Evolutionary conservation across 805 yeast genomes (phyloP).

Genomic region (Nakazawaea ishiwadae): DNA sequence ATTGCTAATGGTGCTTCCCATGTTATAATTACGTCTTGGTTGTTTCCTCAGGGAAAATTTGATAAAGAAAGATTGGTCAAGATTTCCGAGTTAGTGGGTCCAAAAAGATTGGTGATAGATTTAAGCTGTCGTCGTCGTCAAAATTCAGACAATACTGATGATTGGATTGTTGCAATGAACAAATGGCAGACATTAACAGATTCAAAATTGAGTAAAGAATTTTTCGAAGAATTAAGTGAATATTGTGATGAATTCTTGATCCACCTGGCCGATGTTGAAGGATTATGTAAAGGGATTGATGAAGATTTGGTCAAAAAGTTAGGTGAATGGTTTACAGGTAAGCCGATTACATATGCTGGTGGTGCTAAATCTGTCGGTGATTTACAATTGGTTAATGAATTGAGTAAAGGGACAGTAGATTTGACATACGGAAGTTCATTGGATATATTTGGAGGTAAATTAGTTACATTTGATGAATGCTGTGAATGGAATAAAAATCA

Average conservation of each 20-base stretch:
- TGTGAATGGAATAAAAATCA: conserved; percentile 63
- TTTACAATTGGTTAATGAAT: conserved; percentile 53
- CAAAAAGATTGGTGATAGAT: conserved; percentile 72
- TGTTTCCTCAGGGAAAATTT: conserved; percentile 65
- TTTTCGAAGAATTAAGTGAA: conserved; percentile 47
- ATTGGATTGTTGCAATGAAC: conserved; percentile 97
- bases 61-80: conserved; percentile 44
- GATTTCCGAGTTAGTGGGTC: conserved; percentile 57
- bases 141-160: too few species aligned
- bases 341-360: conserved; percentile 92
- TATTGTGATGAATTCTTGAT: conserved; percentile 86
- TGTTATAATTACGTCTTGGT: conserved; percentile 88
- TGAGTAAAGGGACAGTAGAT: conserved; percentile 83
- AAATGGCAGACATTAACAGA: conserved; percentile 92
- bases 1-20: conserved; percentile 74
- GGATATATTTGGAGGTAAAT: conserved; percentile 89
- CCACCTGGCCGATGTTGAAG: conserved; percentile 99
- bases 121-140: conserved; percentile 70
- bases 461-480: conserved; percentile 74
- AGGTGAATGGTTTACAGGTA: conserved; percentile 71
- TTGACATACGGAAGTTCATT: conserved; percentile 89
- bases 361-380: conserved; percentile 82
- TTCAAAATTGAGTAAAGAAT: conserved; percentile 46
- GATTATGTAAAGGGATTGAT: conserved; percentile 91
- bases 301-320: conserved; percentile 64